Base-by-base conservation (phyloP, 75 land plant species). In the Larix kaempferi region DNA sequence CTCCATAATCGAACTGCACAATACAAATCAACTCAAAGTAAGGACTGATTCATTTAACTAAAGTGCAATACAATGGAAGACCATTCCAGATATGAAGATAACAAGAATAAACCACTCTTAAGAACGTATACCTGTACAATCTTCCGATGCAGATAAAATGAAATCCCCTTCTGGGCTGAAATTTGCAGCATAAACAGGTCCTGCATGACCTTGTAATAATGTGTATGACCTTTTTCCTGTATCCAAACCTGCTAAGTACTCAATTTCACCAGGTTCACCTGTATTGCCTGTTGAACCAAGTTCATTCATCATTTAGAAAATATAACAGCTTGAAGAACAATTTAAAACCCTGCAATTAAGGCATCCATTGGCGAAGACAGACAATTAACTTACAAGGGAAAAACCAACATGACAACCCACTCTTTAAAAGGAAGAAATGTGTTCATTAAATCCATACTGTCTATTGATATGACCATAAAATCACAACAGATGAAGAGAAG, bases 1-100 rank as follows among this genome's bases (percentile, higher is more conserved):
- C 96, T 98, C 99, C 99, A 98, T 27, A 98, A 85, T 64, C 99
- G 85, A 80, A 98, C 99, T 95, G 90, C 82, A 87, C 16, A 16
- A 71, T 41, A 69, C 2, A 69, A 8, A 63, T 74, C 26, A 59
- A 16, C 33, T 21, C 37, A 59, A 59, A 74, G 3, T 19, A 57
- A 17, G n/a, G 10, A 44, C 21, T 11, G 7, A n/a, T 60, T 39
- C 56, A 59, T 22, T 58, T 10, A 10, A 61, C 39, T 33, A 10
- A 74, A 56, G 59, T 56, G 75, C 41, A 72, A 64, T 19, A 44
- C 59, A 44, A 54, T 55, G 62, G 12, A 25, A 56, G 27, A 60
- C 29, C 33, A 23, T 35, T 41, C n/a, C 7, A 39, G 6, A 35
- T 8, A 69, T n/a, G 25, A 21, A 2, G 3, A 10, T 17, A 41